Evolutionary conservation across 2,329 filamentous ascomycete genomes (phyloP).

Genomic region (Colletotrichum zoysiae): DNA sequence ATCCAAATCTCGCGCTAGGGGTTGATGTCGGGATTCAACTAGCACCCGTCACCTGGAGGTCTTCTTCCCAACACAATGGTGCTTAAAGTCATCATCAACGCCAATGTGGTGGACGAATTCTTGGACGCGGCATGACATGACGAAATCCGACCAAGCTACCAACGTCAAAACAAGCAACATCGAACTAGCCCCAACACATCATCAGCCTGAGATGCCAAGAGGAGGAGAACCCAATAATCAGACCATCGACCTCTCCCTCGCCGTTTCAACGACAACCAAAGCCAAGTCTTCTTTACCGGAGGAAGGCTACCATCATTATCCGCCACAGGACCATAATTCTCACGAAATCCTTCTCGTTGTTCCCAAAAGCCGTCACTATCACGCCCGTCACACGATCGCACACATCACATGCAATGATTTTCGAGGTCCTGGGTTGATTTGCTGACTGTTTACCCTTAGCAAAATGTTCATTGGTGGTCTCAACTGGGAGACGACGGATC

Average conservation of each 20-base stretch:
- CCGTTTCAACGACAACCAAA: neutral
- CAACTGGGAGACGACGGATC: conserved; percentile 99
- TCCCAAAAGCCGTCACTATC: neutral
- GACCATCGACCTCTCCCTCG: neutral
- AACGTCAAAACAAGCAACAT: conserved; percentile 7
- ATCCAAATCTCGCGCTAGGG: conserved; percentile 17
- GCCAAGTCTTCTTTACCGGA: neutral
- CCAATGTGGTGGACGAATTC: conserved; percentile 3
- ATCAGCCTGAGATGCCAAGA: neutral
- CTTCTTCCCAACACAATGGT: neutral
- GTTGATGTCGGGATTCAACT: conserved; percentile 18
- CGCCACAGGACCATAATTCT: neutral
- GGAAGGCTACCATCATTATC: neutral
- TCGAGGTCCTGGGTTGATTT: neutral
- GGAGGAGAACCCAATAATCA: neutral
- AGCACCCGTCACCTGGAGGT: conserved; percentile 8
- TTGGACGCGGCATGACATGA: conserved; percentile 3
- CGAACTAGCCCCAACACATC: neutral
- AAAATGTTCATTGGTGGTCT: conserved; percentile 99
- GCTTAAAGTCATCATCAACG: neutral
- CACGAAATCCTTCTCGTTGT: neutral
- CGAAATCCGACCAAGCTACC: neutral
- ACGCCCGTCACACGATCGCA: neutral
- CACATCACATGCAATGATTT: neutral
- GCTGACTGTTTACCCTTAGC: conserved; percentile 62